phyloP scores from a whole-genome alignment of 2,329 filamentous ascomycete species.

The Xylariales sp. region DNA sequence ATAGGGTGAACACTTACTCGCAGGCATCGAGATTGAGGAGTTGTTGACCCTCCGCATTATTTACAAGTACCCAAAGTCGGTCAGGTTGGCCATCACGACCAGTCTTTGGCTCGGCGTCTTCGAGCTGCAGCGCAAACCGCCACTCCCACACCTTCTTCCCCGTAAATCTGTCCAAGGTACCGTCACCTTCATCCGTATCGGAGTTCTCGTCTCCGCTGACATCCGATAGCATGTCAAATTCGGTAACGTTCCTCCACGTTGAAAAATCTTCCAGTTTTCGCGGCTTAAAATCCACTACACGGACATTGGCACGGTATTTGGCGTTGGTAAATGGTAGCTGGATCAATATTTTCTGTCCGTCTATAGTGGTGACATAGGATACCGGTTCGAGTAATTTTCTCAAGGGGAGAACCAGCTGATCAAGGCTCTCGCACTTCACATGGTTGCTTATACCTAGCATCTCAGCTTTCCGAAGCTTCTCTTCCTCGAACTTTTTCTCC shows the following conservation, averaged over 20 bases:
- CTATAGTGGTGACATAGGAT: conserved; percentile 37
- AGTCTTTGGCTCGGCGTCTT: conserved; percentile 52
- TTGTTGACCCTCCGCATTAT: conserved; percentile 48
- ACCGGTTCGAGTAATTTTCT: conserved; percentile 34
- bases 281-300: conserved; percentile 81
- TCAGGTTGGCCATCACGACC: conserved; percentile 29
- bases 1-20: conserved; percentile 25
- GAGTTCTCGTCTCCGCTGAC: conserved; percentile 26
- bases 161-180: conserved; percentile 17
- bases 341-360: conserved; percentile 29
- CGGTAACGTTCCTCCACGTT: conserved; percentile 34
- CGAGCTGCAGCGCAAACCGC: conserved; percentile 75
- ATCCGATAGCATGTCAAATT: conserved; percentile 48
- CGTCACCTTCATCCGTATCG: conserved; percentile 22
- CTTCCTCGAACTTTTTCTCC: conserved; percentile 17
- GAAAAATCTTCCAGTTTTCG: conserved; percentile 68
- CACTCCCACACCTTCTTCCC: conserved; percentile 64
- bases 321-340: conserved; percentile 70
- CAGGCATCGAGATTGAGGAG: conserved; percentile 44
- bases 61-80: conserved; percentile 64
- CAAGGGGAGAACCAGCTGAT: conserved; percentile 29
- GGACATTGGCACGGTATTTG: conserved; percentile 64
- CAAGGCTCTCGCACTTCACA: conserved; percentile 42
- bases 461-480: conserved; percentile 21
- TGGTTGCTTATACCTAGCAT: conserved; percentile 15